Conservation (phyloP, 176 grass and related monocot species). For the Alloteropsis semialata region DNA sequence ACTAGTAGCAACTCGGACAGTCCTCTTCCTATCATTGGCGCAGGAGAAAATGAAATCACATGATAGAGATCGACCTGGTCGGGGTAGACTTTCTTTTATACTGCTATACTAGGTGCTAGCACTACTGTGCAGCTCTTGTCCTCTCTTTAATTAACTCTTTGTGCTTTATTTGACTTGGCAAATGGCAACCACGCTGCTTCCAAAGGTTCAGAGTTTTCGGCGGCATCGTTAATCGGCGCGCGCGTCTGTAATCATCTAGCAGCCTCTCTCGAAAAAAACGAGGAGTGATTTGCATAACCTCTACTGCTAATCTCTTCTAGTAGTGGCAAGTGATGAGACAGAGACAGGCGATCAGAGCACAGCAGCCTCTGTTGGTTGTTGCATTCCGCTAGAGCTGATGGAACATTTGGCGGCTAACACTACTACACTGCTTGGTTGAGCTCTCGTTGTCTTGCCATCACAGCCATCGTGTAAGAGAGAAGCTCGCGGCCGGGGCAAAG, state of each 20-base stretch:
- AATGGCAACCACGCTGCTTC: neutral
- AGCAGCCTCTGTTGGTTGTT: neutral
- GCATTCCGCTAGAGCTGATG: neutral
- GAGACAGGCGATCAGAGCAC: neutral
- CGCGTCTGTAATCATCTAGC: no score
- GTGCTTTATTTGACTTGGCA: neutral
- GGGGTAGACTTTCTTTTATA: neutral
- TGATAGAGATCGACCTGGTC: neutral
- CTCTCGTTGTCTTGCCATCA: slow-evolving; percentile 16
- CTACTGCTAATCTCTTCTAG: neutral
- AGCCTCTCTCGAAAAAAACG: neutral
- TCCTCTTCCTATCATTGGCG: no score
- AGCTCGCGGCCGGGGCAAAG: neutral
- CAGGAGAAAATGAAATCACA: no score
- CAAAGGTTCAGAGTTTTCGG: neutral
- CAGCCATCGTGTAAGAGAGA: neutral
- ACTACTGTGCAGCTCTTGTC: neutral
- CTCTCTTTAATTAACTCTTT: no score
- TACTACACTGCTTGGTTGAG: neutral
- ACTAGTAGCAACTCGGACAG: no score
- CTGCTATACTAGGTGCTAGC: no score
- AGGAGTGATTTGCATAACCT: neutral
- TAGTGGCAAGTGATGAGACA: no score
- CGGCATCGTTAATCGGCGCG: no score
- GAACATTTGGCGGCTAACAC: neutral